A percentile compares a stretch with the other conserved stretches of the same genome.
phyloP scores from a whole-genome alignment of 2,329 filamentous ascomycete species.

The Volutella citrinella region DNA sequence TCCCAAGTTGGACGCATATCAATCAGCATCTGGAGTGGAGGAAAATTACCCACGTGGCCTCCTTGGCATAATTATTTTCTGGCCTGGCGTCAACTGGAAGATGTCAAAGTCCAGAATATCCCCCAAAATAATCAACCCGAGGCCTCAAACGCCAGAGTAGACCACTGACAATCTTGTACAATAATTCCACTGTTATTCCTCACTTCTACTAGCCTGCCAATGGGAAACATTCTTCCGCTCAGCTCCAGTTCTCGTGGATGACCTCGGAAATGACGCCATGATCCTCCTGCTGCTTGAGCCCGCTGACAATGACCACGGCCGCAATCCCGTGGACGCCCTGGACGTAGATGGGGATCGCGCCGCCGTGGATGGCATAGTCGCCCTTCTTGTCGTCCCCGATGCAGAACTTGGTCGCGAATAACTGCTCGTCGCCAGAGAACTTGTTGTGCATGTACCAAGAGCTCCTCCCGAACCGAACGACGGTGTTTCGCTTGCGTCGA shows the following conservation, averaged over 20 bases:
- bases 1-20: no score
- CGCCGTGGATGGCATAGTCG: slow-evolving; percentile 75
- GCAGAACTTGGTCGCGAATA: slow-evolving; percentile 63
- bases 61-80: no score
- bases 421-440: slow-evolving; percentile 59
- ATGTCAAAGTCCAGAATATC: no score
- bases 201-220: no score
- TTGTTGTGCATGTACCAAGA: slow-evolving; percentile 72
- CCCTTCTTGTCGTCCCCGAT: slow-evolving; percentile 54
- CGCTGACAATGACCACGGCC: slow-evolving; percentile 72
- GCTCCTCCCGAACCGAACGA: slow-evolving; percentile 66
- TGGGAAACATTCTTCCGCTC: no score
- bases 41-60: no score
- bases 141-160: no score
- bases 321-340: slow-evolving; percentile 72
- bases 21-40: no score
- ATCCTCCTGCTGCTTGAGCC: slow-evolving; percentile 73
- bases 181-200: no score
- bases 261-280: slow-evolving; percentile 73
- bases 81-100: no score
- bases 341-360: slow-evolving; percentile 70
- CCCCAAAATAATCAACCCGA: no score
- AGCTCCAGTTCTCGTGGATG: slow-evolving; percentile 50
- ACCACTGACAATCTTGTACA: no score
- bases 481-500: slow-evolving; percentile 66